Evolutionary conservation across 306 rosid species (phyloP), one percentile per base, ranked within the genome.

Genomic region (Quercus ilex): DNA sequence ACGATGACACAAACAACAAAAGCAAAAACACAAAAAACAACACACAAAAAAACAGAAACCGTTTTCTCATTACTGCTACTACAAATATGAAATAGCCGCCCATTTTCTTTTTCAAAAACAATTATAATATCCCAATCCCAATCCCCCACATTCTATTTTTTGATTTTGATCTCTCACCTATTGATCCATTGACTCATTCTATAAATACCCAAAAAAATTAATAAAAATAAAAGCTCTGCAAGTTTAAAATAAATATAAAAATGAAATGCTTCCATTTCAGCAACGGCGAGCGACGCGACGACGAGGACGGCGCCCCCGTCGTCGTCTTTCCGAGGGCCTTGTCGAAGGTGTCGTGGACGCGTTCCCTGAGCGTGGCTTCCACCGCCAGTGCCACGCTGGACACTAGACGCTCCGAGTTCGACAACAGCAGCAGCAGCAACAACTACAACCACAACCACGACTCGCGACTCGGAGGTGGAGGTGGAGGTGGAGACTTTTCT

Each of bases 201-300:
- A 10, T 4, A 65, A 6, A 30, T 7, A 33, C 2, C 41, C 46
- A 8, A 8, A 41, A 41, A 41, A 2, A 41, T 4, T 2, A 7
- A 33, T 1, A 8, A 1, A 10, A 49, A 3, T 12, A 49, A 1
- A 6, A 5, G 7, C 26, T 33, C 72, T 68, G 72, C 72, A 13
- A 35, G 0, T 12, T 12, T 0, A 2, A 35, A 35, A 35, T 35
- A 6, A 35, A 35, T 35, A 35, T 35, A 35, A 20, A 74, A 8
- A 83, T 91, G 99, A 95, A 93, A 88, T 95, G 99, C 67, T 95
- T 95, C 88, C 93, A 93, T 74, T 95, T 95, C 86, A 80, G 87
- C 9, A 89, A 85, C 83, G 91, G 87, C 3, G 92, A 87, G 68
- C 33, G 73, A 17, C 81, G 85, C 77, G 85, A 86, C 3, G 90